Conservation (phyloP, 2,329 filamentous ascomycete genomes). For the Exophiala phaeomuriformis region DNA sequence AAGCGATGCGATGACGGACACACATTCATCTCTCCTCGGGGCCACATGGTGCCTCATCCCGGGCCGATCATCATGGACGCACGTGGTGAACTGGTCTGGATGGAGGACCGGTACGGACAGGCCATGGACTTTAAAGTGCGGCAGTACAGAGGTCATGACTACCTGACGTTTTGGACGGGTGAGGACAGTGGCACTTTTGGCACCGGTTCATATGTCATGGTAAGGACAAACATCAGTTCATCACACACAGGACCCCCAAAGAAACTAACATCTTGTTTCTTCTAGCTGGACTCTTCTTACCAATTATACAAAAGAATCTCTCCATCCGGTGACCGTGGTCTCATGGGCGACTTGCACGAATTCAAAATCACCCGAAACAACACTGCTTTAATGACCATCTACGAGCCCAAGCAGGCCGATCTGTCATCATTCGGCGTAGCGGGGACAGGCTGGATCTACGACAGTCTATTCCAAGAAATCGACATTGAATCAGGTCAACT, state of each 20-base stretch:
- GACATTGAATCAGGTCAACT: constrained; percentile 40
- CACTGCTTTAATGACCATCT: constrained; percentile 22
- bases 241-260: neutral
- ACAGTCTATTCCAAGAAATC: constrained; percentile 42
- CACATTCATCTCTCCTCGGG: constrained; percentile 38
- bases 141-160: constrained; percentile 37
- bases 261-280: neutral
- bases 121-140: constrained; percentile 44
- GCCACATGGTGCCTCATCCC: constrained; percentile 30
- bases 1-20: constrained; percentile 36
- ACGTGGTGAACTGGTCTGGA: constrained; percentile 41
- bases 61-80: constrained; percentile 42
- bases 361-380: constrained; percentile 19
- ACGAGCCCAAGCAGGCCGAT: constrained; percentile 16
- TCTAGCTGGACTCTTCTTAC: constrained; percentile 23
- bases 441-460: constrained; percentile 36
- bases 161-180: constrained; percentile 45
- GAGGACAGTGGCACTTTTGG: constrained; percentile 43
- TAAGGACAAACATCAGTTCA: neutral
- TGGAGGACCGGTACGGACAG: constrained; percentile 31
- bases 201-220: constrained; percentile 42
- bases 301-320: constrained; percentile 15
- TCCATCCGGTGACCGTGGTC: constrained; percentile 7
- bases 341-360: constrained; percentile 25
- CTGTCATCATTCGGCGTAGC: constrained; percentile 26